A percentile compares a stretch with the other conserved stretches of the same genome.
These are phyloP conservation scores for Mallotus repandus DNA, from an alignment of 441 rosid genomes.

Conservation along the genomic window DNA sequence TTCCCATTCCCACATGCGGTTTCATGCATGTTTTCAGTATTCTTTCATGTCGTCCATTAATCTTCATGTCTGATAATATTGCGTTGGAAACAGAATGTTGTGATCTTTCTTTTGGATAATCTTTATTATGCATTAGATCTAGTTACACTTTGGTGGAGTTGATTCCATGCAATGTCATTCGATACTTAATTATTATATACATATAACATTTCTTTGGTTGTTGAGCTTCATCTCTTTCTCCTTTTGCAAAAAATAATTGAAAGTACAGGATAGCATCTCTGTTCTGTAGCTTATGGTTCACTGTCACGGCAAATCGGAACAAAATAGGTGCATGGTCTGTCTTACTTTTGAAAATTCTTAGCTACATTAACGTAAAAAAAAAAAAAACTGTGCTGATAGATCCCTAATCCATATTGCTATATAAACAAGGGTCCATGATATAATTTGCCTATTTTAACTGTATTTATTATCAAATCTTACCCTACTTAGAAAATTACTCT, in stretches of 20 bases:
- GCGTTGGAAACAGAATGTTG: neutral
- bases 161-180: neutral
- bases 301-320: constrained; percentile 92
- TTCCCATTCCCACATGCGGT: neutral
- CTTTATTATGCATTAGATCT: neutral
- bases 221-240: constrained; percentile 15
- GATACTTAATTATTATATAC: neutral
- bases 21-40: neutral
- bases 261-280: constrained; percentile 64
- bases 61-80: neutral
- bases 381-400: too few relatives aligned
- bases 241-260: constrained; percentile 60
- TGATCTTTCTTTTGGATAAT: neutral
- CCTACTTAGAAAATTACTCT: too few relatives aligned
- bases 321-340: constrained; percentile 61
- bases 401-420: too few relatives aligned
- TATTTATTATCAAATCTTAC: too few relatives aligned
- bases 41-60: neutral
- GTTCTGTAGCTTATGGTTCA: constrained; percentile 94
- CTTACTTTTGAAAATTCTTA: constrained; percentile 16
- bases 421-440: too few relatives aligned
- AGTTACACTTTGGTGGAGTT: neutral
- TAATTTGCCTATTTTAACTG: too few relatives aligned
- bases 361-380: too few relatives aligned
- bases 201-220: constrained; percentile 10